Base-by-base conservation (phyloP, 495 filamentous ascomycete genomes). In the Aspergillus conjunctus region DNA sequence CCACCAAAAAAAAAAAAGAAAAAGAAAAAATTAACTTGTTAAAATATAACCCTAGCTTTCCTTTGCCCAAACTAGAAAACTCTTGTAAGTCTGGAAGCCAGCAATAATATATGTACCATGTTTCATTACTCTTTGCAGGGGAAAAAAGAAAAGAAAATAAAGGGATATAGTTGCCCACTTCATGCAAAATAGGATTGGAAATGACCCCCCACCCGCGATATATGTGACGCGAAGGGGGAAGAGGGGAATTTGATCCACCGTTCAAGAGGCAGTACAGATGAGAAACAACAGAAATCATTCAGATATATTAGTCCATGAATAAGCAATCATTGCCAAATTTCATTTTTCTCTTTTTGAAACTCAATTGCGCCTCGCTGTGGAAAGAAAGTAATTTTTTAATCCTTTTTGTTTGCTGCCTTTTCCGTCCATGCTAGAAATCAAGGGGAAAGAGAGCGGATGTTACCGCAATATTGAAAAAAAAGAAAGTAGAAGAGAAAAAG, bases 391-490 rank as follows among this genome's bases (percentile, higher is more conserved):
- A 56, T 61, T 59, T 59, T 51, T 60, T 62, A 48, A 66, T 59
- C 43, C 60, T 48, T 51, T 64, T 64, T 61, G 57, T 50, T 32
- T 60, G 61, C 57, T 66, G 60, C 55, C 59, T 62, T 30, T 66
- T 53, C 61, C 51, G 59, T 61, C 62, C 58, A 57, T 58, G 61
- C 62, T 69, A 66, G 48, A 63, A 51, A 60, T 56, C 49, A 39
- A 66, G 56, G 53, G 44, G 54, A 59, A 58, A 60, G 45, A 56
- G 55, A 58, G 61, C 52, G 59, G 63, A 60, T 50, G 65, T 60
- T 60, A 62, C 54, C 58, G 56, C 56, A 54, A 43, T 63, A 68
- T 68, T 68, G 63, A 54, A 46, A 64, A 60, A 32, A 56, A 58
- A 15, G 39, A 57, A 51, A 65, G 56, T 31, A 33, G 43, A 60